A percentile compares a stretch with the other conserved stretches of the same genome.
phyloP scores from a whole-genome alignment of 2,329 filamentous ascomycete genomes.

The Trichoderma brevicompactum region DNA sequence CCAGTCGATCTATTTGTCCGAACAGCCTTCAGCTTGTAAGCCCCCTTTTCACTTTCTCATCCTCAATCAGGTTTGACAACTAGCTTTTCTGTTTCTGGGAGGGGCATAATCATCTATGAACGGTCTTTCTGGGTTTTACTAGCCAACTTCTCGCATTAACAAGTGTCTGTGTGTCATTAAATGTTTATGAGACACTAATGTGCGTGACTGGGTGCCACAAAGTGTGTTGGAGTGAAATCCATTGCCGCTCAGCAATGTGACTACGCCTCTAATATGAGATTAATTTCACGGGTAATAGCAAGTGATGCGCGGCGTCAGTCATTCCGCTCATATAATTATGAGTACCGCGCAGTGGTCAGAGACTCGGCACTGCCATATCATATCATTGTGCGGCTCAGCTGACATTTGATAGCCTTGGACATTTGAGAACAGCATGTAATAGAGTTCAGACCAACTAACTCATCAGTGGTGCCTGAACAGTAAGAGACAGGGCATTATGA shows the following conservation, averaged over 20 bases:
- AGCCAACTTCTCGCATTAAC: not conserved
- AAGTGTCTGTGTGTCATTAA: not conserved
- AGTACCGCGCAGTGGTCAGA: no score
- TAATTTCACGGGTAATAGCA: no score
- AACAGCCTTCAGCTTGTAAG: not conserved
- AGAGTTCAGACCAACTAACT: not conserved
- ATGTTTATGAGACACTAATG: not conserved
- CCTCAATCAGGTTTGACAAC: not conserved
- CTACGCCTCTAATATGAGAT: no score
- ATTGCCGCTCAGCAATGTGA: no score
- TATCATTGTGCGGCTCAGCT: not conserved
- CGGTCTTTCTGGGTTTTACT: no score
- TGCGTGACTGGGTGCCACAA: not conserved
- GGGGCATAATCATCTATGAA: not conserved
- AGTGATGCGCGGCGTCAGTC: no score
- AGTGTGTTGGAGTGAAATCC: no score
- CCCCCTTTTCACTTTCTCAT: constrained; percentile 14
- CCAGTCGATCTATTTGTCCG: constrained; percentile 5
- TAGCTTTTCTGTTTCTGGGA: not conserved
- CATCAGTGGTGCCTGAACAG: not conserved
- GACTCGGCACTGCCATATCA: no score
- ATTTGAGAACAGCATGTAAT: not conserved
- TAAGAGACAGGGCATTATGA: not conserved
- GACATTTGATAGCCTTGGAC: not conserved
- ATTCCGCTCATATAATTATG: no score